phyloP scores from a whole-genome alignment of 352 stramenopile species.

The Pythium guiyangense region DNA sequence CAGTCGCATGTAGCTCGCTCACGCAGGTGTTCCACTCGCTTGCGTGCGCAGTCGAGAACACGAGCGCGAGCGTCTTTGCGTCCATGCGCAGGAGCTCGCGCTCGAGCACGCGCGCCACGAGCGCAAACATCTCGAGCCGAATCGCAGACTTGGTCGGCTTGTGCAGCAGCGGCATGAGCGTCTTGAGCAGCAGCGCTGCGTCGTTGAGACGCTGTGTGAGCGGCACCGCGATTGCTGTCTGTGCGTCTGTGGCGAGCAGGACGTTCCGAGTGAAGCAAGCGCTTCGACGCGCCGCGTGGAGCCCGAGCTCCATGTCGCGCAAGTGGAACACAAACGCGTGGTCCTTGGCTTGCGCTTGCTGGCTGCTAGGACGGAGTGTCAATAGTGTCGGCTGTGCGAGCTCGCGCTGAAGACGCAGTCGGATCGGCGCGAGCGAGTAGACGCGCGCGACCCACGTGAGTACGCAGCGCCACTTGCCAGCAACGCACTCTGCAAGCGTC shows the following conservation, averaged over 20 bases:
- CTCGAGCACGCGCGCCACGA: slow-evolving; percentile 34
- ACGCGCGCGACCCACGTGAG: slow-evolving; percentile 17
- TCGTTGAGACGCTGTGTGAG: slow-evolving; percentile 27
- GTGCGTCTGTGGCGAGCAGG: slow-evolving; percentile 4
- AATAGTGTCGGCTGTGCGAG: slow-evolving; percentile 20
- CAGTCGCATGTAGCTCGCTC: slow-evolving; percentile 50
- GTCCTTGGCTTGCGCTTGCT: slow-evolving; percentile 11
- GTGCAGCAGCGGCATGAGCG: slow-evolving; percentile 36
- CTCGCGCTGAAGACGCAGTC: slow-evolving; percentile 33
- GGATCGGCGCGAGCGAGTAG: slow-evolving; percentile 19
- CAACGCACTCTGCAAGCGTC: slow-evolving; percentile 16
- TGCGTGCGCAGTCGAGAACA: slow-evolving; percentile 22
- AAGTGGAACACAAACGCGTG: slow-evolving; percentile 42
- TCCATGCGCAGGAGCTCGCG: slow-evolving; percentile 33
- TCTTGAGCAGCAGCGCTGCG: slow-evolving; percentile 34
- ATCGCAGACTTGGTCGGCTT: slow-evolving; percentile 52
- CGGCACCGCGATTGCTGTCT: slow-evolving; percentile 7
- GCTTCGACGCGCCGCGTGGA: slow-evolving; percentile 6
- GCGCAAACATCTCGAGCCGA: slow-evolving; percentile 30
- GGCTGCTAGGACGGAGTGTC: slow-evolving; percentile 8
- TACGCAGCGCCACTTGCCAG: slow-evolving; percentile 20
- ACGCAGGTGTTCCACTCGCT: slow-evolving; percentile 60
- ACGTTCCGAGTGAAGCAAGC: slow-evolving; percentile 4
- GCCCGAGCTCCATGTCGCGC: slow-evolving; percentile 27
- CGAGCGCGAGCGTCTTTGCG: slow-evolving; percentile 9